Base-by-base conservation (phyloP, 257 asterid species). In the Petunia axillaris region DNA sequence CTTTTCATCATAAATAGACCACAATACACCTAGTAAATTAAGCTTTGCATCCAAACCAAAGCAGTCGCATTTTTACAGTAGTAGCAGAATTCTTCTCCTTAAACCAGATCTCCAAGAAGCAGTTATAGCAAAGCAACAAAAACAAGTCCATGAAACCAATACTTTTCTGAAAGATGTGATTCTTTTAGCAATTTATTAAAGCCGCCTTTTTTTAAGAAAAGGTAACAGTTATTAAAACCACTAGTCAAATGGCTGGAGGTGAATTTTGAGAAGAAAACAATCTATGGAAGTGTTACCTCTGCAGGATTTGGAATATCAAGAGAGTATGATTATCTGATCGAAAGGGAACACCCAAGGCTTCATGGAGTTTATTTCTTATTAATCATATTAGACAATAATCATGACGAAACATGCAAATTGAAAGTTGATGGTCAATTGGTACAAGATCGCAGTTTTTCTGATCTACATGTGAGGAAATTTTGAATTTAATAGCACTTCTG, bases 51-150 rank as follows among this genome's bases (percentile, higher is more conserved):
- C 35, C 37, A 50, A 50, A 50, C 77, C 44, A 35, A 50, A 2
- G 11, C 13, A 35, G 11, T 48, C 60, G 16, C 57, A 71, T 10
- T 48, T 48, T 71, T 71, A 4, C 60, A 71, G 44, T 48, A 71
- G 77, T 11, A 1, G 35, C 44, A 71, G 36, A 71, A 25, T 48
- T 48, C 10, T 9, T 1, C 60, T 10, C 77, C 38, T 48, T 10
- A 43, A 71, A 71, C 77, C 62, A 71, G 60, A 48, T 48, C 35
- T 4, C 1, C 48, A 60, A 71, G 77, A 48, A 10, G 44, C 60
- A 71, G 77, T 48, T 14, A 55, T 66, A 66, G 11, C 44, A 11
- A 48, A 48, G 60, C 77, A 71, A 35, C 77, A 71, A 71, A 46
- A 16, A 70, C 25, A 25, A 70, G 41, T 71, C 48, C 60, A 64